Evolutionary conservation across 2,329 filamentous ascomycete species (phyloP), one percentile per base, ranked within the genome.

Genomic region (Botryotinia convoluta): DNA sequence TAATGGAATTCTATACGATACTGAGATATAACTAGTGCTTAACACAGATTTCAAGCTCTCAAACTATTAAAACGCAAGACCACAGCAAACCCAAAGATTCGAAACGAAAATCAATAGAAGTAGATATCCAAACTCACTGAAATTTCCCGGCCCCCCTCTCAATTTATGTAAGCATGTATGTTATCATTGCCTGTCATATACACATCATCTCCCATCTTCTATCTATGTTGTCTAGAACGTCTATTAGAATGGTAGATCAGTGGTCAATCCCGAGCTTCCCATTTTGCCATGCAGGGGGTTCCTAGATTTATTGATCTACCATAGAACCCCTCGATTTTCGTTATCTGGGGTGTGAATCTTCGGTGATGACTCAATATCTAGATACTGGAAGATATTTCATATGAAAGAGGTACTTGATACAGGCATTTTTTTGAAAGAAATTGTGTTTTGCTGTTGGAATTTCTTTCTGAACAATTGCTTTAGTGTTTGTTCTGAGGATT

Each of bases 1-100:
- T 1, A 0, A 16, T 12, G 7, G 12, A 29, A 7, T 1, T 7
- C 0, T 54, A 54, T 54, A 54, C 2, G 5, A n/a, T 7, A 3
- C 5, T 16, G 26, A 7, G 5, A 54, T 54, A 16, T 3, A 54
- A 7, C 0, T 54, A 2, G 0, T n/a, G 26, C 12, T 29, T 16
- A 14, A 16, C 2, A 16, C 9, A 3, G 6, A 18, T 8, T 54
- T 54, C 51, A 29, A 54, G 51, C 26, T 54, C 51, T 54, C 51
- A 29, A 54, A n/a, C 45, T 26, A 22, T 12, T 26, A 26, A 48
- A 9, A 10, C 10, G 26, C 48, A 29, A 5, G 26, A n/a, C 26
- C 5, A 54, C 0, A n/a, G 45, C 45, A 26, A 48, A 48, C 22
- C 3, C 22, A 14, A 54, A 14, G n/a, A 29, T 54, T 29, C 51